Evolutionary conservation across 495 filamentous ascomycete species (phyloP), one percentile per base, ranked within the genome.

Genomic region (Annulohypoxylon maeteangense): DNA sequence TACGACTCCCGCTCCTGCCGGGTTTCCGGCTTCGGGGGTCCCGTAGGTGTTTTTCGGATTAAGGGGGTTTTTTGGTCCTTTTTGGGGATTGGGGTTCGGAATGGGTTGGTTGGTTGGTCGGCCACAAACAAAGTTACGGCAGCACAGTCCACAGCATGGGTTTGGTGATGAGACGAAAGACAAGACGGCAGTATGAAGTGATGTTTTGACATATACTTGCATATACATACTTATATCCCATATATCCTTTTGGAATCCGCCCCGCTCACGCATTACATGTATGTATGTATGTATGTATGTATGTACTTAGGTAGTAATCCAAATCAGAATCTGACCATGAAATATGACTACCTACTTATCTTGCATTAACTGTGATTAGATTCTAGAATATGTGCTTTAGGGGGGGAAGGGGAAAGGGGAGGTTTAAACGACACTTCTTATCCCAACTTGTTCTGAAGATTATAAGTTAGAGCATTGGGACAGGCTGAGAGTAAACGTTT

Each of bases 101-200:
- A 12, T 12, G 40, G 40, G 40, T 44, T 18, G 31, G 29, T 55
- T 18, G n/a, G 51, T 34, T n/a, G n/a, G n/a, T 40, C 36, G 36
- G 36, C 14, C 36, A 40, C 27, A 36, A 29, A 32, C 50, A 31
- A 31, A 32, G 25, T 31, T 31, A 54, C 31, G 29, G 29, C 16
- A 29, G 29, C 51, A 42, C 22, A 22, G 20, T 38, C 51, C 53
- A 36, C 18, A 25, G 42, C 47, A 50, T 47, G 18, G 32, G 34
- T 25, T 11, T 40, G 34, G 18, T 40, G 54, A 58, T 44, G 53
- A 23, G 50, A 34, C 14, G 50, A 23, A 32, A 40, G 27, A 23
- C 29, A 38, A 32, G 65, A 62, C 27, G 36, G 57, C 32, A 20
- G 38, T 59, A 54, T 47, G 56, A 55, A 65, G 53, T 40, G 36